These are phyloP conservation scores for Stephania yunnanensis DNA, from an alignment of 164 flowering plant species.

Conservation along the genomic window DNA sequence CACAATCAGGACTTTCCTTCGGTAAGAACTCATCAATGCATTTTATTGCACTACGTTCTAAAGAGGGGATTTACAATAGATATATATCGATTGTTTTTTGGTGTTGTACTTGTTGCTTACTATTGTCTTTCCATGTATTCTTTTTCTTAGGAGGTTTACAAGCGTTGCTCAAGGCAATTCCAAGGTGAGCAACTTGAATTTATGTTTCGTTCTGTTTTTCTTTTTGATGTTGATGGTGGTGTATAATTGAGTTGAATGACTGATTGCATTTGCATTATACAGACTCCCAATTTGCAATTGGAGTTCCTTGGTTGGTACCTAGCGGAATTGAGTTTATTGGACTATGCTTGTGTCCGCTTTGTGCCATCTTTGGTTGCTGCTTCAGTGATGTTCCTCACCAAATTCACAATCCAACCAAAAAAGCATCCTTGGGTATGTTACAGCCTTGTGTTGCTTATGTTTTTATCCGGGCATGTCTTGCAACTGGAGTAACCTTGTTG, in stretches of 20 bases:
- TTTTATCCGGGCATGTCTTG: background rate
- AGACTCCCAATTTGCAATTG: slow-evolving; percentile 49
- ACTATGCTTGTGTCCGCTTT: slow-evolving; percentile 56
- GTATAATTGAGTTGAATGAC: background rate
- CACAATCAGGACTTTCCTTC: slow-evolving; percentile 50
- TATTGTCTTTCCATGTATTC: too few species aligned
- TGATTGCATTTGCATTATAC: slow-evolving; percentile 18
- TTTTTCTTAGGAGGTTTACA: slow-evolving; percentile 38
- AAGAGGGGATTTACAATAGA: too few species aligned
- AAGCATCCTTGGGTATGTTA: slow-evolving; percentile 64
- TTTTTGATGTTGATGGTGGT: background rate
- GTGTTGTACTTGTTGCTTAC: too few species aligned
- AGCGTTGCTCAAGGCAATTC: slow-evolving; percentile 43
- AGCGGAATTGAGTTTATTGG: slow-evolving; percentile 75
- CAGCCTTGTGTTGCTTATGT: background rate
- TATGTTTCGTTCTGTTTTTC: background rate
- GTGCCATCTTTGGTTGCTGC: slow-evolving; percentile 79
- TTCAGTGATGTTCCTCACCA: slow-evolving; percentile 56
- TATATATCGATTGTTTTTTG: too few species aligned
- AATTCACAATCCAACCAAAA: slow-evolving; percentile 43
- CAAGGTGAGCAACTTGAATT: slow-evolving; percentile 29
- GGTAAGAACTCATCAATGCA: too few species aligned
- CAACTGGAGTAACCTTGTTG: background rate
- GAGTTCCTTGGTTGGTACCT: slow-evolving; percentile 72
- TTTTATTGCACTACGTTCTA: too few species aligned